A percentile compares a stretch with the other conserved stretches of the same genome.
phyloP scores from a whole-genome alignment of 768 basidiomycete genomes.

The Leccinellum rugosiceps region DNA sequence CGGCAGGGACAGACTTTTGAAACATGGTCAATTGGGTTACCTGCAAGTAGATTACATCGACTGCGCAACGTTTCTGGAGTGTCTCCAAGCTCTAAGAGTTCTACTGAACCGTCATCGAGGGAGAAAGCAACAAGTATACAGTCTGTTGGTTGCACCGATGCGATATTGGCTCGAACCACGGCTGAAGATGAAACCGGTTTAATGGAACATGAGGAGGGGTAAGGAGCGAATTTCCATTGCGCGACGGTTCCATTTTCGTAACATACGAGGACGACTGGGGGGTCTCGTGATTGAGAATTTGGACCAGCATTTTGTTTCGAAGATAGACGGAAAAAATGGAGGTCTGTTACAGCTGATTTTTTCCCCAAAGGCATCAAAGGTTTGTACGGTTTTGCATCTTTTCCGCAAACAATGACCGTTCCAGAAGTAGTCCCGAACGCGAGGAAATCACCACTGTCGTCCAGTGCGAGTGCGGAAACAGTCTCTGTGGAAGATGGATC shows the following conservation, averaged over 20 bases:
- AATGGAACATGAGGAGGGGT: constrained; percentile 29
- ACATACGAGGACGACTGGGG: constrained; percentile 40
- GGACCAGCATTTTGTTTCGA: constrained; percentile 20
- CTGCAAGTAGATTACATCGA: constrained; percentile 54
- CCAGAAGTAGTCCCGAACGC: constrained; percentile 75
- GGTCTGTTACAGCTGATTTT: constrained; percentile 49
- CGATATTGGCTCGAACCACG: constrained; percentile 47
- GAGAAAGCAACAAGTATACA: constrained; percentile 54
- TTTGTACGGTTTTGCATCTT: constrained; percentile 35
- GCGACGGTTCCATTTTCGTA: constrained; percentile 61
- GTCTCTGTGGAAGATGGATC: constrained; percentile 44
- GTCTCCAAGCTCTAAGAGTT: constrained; percentile 53
- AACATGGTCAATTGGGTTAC: constrained; percentile 54
- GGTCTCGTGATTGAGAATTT: constrained; percentile 8
- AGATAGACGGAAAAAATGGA: constrained; percentile 41
- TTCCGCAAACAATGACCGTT: constrained; percentile 54
- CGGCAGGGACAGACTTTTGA: constrained; percentile 51
- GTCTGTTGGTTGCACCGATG: constrained; percentile 47
- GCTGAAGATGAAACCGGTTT: constrained; percentile 43
- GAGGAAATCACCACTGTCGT: constrained; percentile 55
- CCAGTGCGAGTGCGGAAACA: constrained; percentile 61
- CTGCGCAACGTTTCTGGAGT: constrained; percentile 39
- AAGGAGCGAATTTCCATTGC: constrained; percentile 43
- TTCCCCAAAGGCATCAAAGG: constrained; percentile 42
- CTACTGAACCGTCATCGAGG: constrained; percentile 63